Base-by-base conservation (phyloP, 1,139 yeast genomes). In the Magnusiomyces suaveolens region DNA sequence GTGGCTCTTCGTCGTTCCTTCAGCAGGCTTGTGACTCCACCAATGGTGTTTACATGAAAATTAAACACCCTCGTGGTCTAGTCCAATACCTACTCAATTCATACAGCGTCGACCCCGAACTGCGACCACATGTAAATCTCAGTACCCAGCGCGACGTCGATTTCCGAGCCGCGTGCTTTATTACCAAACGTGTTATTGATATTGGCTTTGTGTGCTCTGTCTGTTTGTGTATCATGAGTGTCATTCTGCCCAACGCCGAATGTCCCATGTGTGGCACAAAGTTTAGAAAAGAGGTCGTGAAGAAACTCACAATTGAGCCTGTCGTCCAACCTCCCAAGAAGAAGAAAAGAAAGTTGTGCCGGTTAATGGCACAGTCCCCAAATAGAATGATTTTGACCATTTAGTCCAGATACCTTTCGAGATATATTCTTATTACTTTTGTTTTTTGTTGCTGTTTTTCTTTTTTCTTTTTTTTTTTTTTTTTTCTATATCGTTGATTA, bases 1-100 rank as follows among this genome's bases (percentile, higher is more conserved):
- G 92, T 1, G 74, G 75, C 18, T 79, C 83, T 60, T 84, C 95
- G 1, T 86, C 95, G 1, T 90, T 89, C 64, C 70, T 94, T 56
- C 98, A 94, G 66, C 98, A 94, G 67, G 97, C 98, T 0, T 80
- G 95, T 0, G 98, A 94, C 71, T 92, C 96, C 16, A 92, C 98
- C 0, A 81, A 83, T 60, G 99, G 99, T 2, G 83, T 89, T 0
- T 94, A 90, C 65, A 75, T 90, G 60, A 84, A 68, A 43, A 77
- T 90, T 32, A 78, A 78, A n/a, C 80, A 84, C 54, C 87, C 94
- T 1, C 73, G 76, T 51, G 97, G 96, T 0, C 72, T 92, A 48
- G 79, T 90, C 2, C 97, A 90, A 65, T 82, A 83, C 63, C 69
- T 84, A 41, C 56, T 69, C 57, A 64, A 72, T 26, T 89, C 94